phyloP scores from a whole-genome alignment of 305 asterid genomes.

The Fraxinus dipetala region DNA sequence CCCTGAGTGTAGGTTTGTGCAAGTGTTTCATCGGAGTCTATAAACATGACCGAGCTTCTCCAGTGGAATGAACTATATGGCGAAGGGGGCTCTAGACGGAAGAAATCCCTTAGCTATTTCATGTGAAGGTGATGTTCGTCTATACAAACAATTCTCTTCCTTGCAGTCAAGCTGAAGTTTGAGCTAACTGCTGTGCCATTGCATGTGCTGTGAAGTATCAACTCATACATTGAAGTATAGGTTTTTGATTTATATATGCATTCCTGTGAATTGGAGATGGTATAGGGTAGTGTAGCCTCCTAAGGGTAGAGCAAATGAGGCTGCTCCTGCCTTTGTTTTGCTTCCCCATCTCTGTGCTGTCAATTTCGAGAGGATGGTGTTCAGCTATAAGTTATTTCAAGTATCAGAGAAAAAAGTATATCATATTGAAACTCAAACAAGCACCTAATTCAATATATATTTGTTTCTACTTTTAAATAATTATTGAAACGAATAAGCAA shows the following conservation, averaged over 20 bases:
- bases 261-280: slow-evolving; percentile 32
- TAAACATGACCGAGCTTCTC: slow-evolving; percentile 72
- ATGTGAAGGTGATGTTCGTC: slow-evolving; percentile 40
- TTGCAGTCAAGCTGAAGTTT: background rate
- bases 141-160: slow-evolving; percentile 19
- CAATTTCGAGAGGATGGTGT: slow-evolving; percentile 19
- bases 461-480: slow-evolving; percentile 18
- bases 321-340: slow-evolving; percentile 35
- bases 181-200: background rate
- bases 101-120: slow-evolving; percentile 74
- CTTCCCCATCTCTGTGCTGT: slow-evolving; percentile 30
- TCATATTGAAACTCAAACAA: background rate
- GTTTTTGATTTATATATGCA: slow-evolving; percentile 22
- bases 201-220: slow-evolving; percentile 20
- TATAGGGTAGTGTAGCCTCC: slow-evolving; percentile 34
- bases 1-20: slow-evolving; percentile 54
- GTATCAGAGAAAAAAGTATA: slow-evolving; percentile 20
- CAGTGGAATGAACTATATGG: slow-evolving; percentile 90
- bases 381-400: slow-evolving; percentile 1
- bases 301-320: slow-evolving; percentile 12
- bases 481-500: slow-evolving; percentile 26
- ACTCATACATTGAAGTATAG: slow-evolving; percentile 38
- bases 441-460: slow-evolving; percentile 28
- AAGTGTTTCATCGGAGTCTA: slow-evolving; percentile 75
- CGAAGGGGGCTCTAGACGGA: slow-evolving; percentile 81